Evolutionary conservation across 495 filamentous ascomycete genomes (phyloP).

Genomic region (Lineolata rhizophorae): DNA sequence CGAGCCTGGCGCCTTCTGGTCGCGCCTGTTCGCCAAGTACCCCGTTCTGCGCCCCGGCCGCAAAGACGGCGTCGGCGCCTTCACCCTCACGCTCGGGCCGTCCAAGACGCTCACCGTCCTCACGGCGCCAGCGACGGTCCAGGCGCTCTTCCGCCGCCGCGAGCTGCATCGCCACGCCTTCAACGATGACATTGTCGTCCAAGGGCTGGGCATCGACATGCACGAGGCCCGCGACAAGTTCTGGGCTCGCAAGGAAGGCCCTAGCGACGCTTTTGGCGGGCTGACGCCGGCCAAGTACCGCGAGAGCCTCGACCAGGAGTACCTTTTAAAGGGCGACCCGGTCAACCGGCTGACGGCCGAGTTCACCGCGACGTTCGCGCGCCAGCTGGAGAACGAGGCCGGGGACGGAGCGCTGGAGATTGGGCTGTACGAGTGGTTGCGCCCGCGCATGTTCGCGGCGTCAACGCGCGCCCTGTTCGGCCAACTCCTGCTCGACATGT

Average conservation of each 20-base stretch:
- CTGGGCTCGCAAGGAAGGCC: constrained; percentile 1
- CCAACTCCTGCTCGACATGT: constrained; percentile 6
- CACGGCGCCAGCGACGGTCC: constrained; percentile 7
- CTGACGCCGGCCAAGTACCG: constrained; percentile 2
- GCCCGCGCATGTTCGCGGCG: constrained; percentile 8
- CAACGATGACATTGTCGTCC: constrained; percentile 5
- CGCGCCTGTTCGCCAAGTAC: constrained; percentile 6
- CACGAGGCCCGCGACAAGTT: neutral
- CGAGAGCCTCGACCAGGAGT: constrained; percentile 8
- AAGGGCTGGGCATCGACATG: constrained; percentile 2
- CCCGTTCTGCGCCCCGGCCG: constrained; percentile 3
- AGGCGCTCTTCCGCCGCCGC: constrained; percentile 7
- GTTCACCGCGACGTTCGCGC: constrained; percentile 2
- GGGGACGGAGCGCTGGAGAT: constrained; percentile 5
- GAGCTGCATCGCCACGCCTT: constrained; percentile 5
- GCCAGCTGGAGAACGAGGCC: neutral
- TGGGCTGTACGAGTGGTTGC: constrained; percentile 10
- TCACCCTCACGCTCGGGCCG: constrained; percentile 9
- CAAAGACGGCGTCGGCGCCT: constrained; percentile 6
- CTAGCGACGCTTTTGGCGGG: constrained; percentile 2
- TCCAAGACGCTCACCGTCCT: constrained; percentile 8
- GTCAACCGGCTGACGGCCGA: constrained; percentile 8
- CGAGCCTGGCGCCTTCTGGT: constrained; percentile 8
- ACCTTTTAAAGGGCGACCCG: constrained; percentile 6
- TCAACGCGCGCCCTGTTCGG: constrained; percentile 11